phyloP scores from a whole-genome alignment of 2,329 filamentous ascomycete genomes.

The Monascus ruber region DNA sequence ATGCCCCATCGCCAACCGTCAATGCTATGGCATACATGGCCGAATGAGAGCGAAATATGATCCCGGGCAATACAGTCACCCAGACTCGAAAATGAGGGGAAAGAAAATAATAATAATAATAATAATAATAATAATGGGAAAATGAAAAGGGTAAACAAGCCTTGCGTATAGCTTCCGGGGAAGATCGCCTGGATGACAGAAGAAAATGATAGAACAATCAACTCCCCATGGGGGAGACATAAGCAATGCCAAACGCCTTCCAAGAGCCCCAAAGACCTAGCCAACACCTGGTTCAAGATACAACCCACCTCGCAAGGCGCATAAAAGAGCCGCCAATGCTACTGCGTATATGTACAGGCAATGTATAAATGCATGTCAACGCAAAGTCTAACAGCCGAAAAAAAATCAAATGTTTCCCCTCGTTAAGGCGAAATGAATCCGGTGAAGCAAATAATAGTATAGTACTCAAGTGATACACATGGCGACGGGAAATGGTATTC shows the following conservation, averaged over 20 bases:
- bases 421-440: too few species aligned
- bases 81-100: too few species aligned
- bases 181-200: not conserved
- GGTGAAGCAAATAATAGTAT: not conserved
- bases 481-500: too few species aligned
- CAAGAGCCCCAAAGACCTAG: constrained; percentile 1
- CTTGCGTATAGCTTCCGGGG: too few species aligned
- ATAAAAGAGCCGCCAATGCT: constrained; percentile 14
- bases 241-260: not conserved
- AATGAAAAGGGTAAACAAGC: too few species aligned
- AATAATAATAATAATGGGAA: too few species aligned
- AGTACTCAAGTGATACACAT: not conserved
- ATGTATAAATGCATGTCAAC: constrained; percentile 14
- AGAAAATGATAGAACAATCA: not conserved
- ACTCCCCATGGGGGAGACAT: too few species aligned
- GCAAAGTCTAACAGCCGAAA: constrained; percentile 8
- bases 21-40: too few species aligned
- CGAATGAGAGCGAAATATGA: too few species aligned
- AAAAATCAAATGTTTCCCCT: not conserved
- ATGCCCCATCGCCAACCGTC: too few species aligned
- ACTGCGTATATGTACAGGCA: constrained; percentile 24
- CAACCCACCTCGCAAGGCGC: constrained; percentile 1
- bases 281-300: constrained; percentile 1
- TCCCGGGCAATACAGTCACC: too few species aligned
- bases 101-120: too few species aligned